Base-by-base conservation (phyloP, 2,329 filamentous ascomycete species). In the Parafenestella ontariensis region DNA sequence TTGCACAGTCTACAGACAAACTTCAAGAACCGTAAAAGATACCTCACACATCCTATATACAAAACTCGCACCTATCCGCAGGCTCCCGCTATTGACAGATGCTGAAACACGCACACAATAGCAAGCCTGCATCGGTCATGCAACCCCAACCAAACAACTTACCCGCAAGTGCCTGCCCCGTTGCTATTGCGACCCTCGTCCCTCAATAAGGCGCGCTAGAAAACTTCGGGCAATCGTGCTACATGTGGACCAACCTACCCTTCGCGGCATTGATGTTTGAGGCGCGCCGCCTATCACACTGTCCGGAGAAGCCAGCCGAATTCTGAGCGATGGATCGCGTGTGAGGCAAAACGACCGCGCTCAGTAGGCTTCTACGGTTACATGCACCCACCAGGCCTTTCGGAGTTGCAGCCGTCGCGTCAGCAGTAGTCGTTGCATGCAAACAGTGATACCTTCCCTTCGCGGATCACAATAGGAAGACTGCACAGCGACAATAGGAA, bases 91-190 rank as follows among this genome's bases (percentile, higher is more conserved):
- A 67, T 66, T 65, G 49, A 65, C 50, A 58, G 15, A 46, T 46
- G 44, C 55, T 64, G 58, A 61, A 65, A 68, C 58, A 46, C 44
- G 42, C 49, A 58, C 57, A 68, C 63, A 69, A 68, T 64, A 66
- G 58, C 60, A 65, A 64, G 56, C 49, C n/a, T n/a, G 15, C 23
- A 36, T 31, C 54, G 33, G 31, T 45, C 55, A 56, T 50, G 28
- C 37, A 24, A 24, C 28, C 18, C 18, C 1, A 42, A 37, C 21
- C 46, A 44, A 20, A 43, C 5, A 28, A 50, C 46, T 44, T 43
- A 17, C 31, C 33, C 24, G 33, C 26, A 42, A 45, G 42, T 31
- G 31, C 36, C 47, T 39, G 29, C n/a, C 36, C 44, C 51, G 46
- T 53, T 57, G 39, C 54, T 57, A 57, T 57, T 57, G 54, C 53